Evolutionary conservation across 2,329 filamentous ascomycete genomes (phyloP).

Genomic region (Diplodia seriata): DNA sequence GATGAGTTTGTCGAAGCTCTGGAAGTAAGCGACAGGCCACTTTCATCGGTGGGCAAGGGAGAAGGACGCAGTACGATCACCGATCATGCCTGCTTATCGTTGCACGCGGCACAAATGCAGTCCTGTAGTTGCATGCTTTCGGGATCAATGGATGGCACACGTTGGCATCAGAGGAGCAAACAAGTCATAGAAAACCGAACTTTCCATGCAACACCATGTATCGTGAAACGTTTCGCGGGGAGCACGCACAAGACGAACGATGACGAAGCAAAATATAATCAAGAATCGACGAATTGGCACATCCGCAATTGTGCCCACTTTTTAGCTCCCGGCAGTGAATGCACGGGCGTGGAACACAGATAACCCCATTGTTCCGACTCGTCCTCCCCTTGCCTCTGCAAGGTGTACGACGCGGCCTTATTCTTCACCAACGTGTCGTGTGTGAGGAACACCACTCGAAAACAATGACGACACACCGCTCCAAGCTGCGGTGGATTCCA

Average conservation of each 20-base stretch:
- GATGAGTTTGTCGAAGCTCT: constrained; percentile 86
- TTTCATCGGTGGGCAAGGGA: not conserved
- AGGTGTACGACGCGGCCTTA: not conserved
- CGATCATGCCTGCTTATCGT: constrained; percentile 12
- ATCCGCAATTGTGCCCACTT: not conserved
- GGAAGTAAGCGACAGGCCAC: constrained; percentile 63
- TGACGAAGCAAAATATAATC: not conserved
- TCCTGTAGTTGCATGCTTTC: constrained; percentile 4
- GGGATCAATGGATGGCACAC: constrained; percentile 1
- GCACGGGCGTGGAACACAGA: not conserved
- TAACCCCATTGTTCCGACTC: too few relatives aligned
- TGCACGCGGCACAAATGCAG: constrained; percentile 3
- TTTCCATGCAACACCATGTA: constrained; percentile 11
- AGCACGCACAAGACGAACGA: not conserved
- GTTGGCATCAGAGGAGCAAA: constrained; percentile 7
- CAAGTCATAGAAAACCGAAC: constrained; percentile 17
- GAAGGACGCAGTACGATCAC: constrained; percentile 12
- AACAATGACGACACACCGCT: constrained; percentile 9
- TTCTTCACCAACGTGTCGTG: not conserved
- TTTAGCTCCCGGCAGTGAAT: not conserved
- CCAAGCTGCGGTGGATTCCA: not conserved
- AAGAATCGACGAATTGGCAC: constrained; percentile 17
- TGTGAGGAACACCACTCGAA: not conserved
- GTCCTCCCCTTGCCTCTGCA: not conserved
- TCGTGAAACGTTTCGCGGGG: constrained; percentile 17